These are phyloP conservation scores for Nemania sp. DNA, from an alignment of 2,329 filamentous ascomycete genomes.

Conservation along the genomic window DNA sequence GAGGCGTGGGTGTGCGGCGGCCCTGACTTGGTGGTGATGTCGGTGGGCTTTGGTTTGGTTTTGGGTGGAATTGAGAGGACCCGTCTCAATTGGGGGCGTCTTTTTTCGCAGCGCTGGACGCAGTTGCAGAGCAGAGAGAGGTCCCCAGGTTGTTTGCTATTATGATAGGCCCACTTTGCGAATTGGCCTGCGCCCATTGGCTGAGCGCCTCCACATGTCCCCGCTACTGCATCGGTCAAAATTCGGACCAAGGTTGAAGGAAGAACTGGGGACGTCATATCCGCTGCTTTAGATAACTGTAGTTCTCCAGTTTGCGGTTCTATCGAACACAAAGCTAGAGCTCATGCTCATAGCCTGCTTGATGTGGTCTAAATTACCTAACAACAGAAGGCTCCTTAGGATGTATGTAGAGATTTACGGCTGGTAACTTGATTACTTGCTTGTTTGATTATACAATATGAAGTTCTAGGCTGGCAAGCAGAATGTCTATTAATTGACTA, in stretches of 20 bases:
- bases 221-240: slow-evolving; percentile 27
- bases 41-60: slow-evolving; percentile 13
- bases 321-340: too few relatives aligned
- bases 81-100: slow-evolving; percentile 28
- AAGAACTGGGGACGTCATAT: neutral
- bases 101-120: slow-evolving; percentile 33
- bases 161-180: slow-evolving; percentile 34
- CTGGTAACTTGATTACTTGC: too few relatives aligned
- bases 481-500: too few relatives aligned
- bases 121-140: slow-evolving; percentile 4
- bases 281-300: too few relatives aligned
- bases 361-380: too few relatives aligned
- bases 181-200: slow-evolving; percentile 24
- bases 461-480: too few relatives aligned
- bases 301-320: too few relatives aligned
- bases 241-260: slow-evolving; percentile 27
- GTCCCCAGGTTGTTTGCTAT: slow-evolving; percentile 27
- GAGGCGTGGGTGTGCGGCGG: slow-evolving; percentile 20
- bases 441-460: too few relatives aligned
- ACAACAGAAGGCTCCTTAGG: too few relatives aligned
- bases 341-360: too few relatives aligned
- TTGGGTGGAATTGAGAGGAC: slow-evolving; percentile 14
- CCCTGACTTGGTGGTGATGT: slow-evolving; percentile 11
- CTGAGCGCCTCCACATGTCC: slow-evolving; percentile 13
- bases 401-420: too few relatives aligned